These are phyloP conservation scores for Aschersonia sp. DNA, from an alignment of 2,329 filamentous ascomycete species.

Conservation along the genomic window DNA sequence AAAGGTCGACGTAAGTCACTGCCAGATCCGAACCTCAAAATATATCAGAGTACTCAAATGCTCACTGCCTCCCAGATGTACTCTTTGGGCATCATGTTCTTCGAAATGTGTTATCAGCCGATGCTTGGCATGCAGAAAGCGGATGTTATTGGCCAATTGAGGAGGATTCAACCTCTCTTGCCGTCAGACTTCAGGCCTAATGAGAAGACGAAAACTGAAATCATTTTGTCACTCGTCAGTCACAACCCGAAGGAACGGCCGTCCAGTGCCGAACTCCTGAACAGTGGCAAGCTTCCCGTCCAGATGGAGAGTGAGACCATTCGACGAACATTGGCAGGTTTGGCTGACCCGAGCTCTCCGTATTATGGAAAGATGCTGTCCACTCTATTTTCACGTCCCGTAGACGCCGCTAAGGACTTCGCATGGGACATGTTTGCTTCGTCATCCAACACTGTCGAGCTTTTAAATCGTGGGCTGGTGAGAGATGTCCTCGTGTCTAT, in stretches of 20 bases:
- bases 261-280: constrained; percentile 66
- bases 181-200: constrained; percentile 58
- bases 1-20: constrained; percentile 65
- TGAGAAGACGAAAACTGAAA: constrained; percentile 61
- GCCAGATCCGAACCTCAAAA: no score
- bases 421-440: constrained; percentile 57
- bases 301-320: constrained; percentile 91
- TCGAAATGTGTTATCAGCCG: constrained; percentile 78
- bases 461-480: constrained; percentile 59
- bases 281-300: constrained; percentile 75
- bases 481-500: constrained; percentile 63
- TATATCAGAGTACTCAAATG: background rate
- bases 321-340: constrained; percentile 62
- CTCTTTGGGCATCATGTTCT: constrained; percentile 92
- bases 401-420: constrained; percentile 68
- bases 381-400: constrained; percentile 64
- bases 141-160: constrained; percentile 50
- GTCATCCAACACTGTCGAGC: constrained; percentile 39
- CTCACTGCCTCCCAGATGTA: constrained; percentile 56
- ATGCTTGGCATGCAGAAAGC: constrained; percentile 54
- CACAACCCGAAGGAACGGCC: constrained; percentile 75
- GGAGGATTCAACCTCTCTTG: constrained; percentile 51
- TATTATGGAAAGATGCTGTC: constrained; percentile 84
- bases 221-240: constrained; percentile 66
- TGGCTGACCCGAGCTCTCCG: constrained; percentile 71